These are phyloP conservation scores for Vickermania ingenoplastis DNA, from an alignment of 208 protist species.

Conservation along the genomic window DNA sequence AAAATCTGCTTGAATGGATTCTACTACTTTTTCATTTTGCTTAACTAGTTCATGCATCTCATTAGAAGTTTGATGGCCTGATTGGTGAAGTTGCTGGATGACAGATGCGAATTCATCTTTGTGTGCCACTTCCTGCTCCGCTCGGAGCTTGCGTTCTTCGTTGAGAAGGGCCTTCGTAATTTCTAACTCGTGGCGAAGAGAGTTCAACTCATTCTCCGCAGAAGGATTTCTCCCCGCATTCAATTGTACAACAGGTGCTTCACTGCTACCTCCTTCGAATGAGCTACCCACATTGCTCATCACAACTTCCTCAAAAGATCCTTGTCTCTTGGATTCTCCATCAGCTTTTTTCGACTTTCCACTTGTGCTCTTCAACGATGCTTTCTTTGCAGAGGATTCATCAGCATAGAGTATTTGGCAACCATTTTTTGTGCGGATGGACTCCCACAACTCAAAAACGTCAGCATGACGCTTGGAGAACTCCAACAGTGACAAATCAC, in stretches of 20 bases:
- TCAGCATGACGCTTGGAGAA: not conserved
- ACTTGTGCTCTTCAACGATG: not conserved
- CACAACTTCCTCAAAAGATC: not conserved
- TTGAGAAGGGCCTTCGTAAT: constrained; percentile 7
- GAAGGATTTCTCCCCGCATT: not conserved
- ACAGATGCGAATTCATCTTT: not conserved
- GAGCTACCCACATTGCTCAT: not conserved
- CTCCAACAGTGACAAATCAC: not conserved
- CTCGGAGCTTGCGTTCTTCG: constrained; percentile 9
- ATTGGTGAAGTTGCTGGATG: not conserved
- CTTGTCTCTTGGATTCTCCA: not conserved
- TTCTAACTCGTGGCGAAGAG: constrained; percentile 7
- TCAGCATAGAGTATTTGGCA: constrained; percentile 1
- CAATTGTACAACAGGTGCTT: not conserved
- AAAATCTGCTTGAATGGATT: constrained; percentile 15
- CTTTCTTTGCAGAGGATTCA: constrained; percentile 1
- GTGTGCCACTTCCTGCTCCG: constrained; percentile 12
- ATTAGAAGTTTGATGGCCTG: not conserved
- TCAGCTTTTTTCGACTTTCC: not conserved
- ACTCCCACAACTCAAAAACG: not conserved
- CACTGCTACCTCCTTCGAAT: not conserved
- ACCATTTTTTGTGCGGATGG: not conserved
- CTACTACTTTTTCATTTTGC: constrained; percentile 13
- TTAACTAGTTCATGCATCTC: constrained; percentile 7
- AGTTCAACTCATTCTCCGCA: not conserved